Evolutionary conservation across 192 early-diverging fungal species (phyloP).

Genomic region (Lobosporangium transversale): DNA sequence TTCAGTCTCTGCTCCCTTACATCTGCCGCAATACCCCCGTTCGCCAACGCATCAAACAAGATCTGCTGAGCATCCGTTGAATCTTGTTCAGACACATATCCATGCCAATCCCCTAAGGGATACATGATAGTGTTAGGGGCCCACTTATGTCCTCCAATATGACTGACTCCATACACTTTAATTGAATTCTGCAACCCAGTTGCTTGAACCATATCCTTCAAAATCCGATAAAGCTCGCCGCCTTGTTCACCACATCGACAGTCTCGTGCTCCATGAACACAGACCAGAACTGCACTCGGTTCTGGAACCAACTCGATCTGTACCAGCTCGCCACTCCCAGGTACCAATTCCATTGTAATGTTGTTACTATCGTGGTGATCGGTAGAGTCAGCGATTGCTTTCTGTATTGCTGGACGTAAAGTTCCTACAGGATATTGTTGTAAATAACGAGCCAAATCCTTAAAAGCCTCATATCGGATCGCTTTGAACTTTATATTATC

Average conservation of each 20-base stretch:
- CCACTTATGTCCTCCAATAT: slow-evolving; percentile 69
- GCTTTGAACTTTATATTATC: slow-evolving; percentile 36
- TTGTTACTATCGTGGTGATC: not conserved
- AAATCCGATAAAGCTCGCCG: slow-evolving; percentile 39
- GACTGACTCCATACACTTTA: slow-evolving; percentile 58
- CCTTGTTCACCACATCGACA: slow-evolving; percentile 61
- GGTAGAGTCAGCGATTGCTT: slow-evolving; percentile 6
- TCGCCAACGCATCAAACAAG: slow-evolving; percentile 54
- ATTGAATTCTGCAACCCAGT: slow-evolving; percentile 28
- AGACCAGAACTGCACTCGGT: slow-evolving; percentile 51
- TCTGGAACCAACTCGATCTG: slow-evolving; percentile 22
- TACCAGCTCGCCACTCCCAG: slow-evolving; percentile 35
- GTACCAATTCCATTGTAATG: slow-evolving; percentile 23
- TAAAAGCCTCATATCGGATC: slow-evolving; percentile 33
- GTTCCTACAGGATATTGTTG: slow-evolving; percentile 30
- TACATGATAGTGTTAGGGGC: slow-evolving; percentile 68
- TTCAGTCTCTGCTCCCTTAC: slow-evolving; percentile 27
- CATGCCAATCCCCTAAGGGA: slow-evolving; percentile 68
- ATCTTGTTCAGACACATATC: slow-evolving; percentile 45
- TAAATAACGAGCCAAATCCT: slow-evolving; percentile 30
- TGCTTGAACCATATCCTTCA: slow-evolving; percentile 52
- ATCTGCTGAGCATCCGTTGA: slow-evolving; percentile 48
- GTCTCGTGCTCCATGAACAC: slow-evolving; percentile 59
- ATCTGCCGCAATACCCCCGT: slow-evolving; percentile 35
- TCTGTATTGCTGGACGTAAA: slow-evolving; percentile 21